Evolutionary conservation across 2,329 filamentous ascomycete genomes (phyloP), one percentile per base, ranked within the genome.

Genomic region (Colletotrichum trifolii): DNA sequence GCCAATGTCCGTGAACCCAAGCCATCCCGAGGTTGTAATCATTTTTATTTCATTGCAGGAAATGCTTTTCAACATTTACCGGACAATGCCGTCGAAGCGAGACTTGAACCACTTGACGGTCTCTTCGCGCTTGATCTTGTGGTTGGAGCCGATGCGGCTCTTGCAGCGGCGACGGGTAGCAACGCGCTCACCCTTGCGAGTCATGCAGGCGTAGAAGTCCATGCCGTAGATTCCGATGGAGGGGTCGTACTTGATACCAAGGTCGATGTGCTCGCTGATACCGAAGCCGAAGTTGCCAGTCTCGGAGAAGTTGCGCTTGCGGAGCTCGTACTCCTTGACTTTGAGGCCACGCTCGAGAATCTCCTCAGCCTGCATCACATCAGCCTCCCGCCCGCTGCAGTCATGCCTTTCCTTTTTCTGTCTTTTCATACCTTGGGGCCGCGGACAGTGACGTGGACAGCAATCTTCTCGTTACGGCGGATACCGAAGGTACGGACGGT

Each of bases 131-230:
- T 89, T 93, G 90, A 99, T 97, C 80, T 90, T 89, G 92, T 99
- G 96, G 83, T 83, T 87, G 79, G 92, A 81, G 79, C 96, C 96
- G 79, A 99, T 91, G 77, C 83, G 88, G 86, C 89, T 87, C 89
- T 96, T 92, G 85, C 86, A 89, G 78, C 95, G 93, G 82, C 95
- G 91, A 80, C 96, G 94, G 87, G 94, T 95, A 82, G 93, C 91
- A 81, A 99, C 93, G 82, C 96, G 94, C 89, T 97, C 94, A 86
- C 96, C 96, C 77, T 95, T 96, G 79, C 96, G 94, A 87, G 94
- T 97, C 96, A 99, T 99, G 93, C 95, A 98, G 92, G 91, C 94
- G 92, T 97, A 99, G 87, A 99, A 99, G 87, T 99, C 96, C 96
- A 99, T 99, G 82, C 96, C 94, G 89, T 97, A 97, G 83, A 97